A percentile compares a stretch with the other conserved stretches of the same genome.
These are phyloP conservation scores for Globisporangium rhizosaccharum DNA, from an alignment of 352 stramenopile genomes.

Conservation along the genomic window DNA sequence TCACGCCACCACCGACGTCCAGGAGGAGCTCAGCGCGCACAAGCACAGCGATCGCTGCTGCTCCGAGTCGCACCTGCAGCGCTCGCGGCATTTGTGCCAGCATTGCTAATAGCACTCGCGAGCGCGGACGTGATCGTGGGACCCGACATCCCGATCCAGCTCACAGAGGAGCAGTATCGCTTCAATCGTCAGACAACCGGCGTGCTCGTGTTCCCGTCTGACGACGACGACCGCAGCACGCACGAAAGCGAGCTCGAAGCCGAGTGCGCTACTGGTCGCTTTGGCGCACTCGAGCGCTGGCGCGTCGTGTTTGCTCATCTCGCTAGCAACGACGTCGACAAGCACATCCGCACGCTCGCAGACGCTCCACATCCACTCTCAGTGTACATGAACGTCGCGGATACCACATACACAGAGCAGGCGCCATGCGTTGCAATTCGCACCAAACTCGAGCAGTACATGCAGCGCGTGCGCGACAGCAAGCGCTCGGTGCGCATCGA, in stretches of 20 bases:
- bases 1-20: too few species aligned
- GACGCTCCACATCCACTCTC: neutral
- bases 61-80: too few species aligned
- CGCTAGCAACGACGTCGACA: neutral
- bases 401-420: too few species aligned
- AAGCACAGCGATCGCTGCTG: too few species aligned
- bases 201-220: neutral
- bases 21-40: too few species aligned
- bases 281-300: constrained; percentile 9
- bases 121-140: too few species aligned
- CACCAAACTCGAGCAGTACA: too few species aligned
- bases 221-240: neutral
- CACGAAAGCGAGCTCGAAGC: neutral
- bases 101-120: too few species aligned
- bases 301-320: constrained; percentile 1
- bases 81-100: too few species aligned
- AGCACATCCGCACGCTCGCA: constrained; percentile 3
- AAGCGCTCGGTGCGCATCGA: too few species aligned
- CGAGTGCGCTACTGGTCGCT: constrained; percentile 4
- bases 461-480: too few species aligned
- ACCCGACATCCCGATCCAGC: neutral
- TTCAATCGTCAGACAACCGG: constrained; percentile 5
- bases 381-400: constrained; percentile 6
- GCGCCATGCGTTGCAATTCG: too few species aligned
- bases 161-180: constrained; percentile 11